Percentiles rank a stretch among this genome's conserved stretches.
phyloP scores from a whole-genome alignment of 2,329 filamentous ascomycete species.

The Ophiosphaerella herpotricha region DNA sequence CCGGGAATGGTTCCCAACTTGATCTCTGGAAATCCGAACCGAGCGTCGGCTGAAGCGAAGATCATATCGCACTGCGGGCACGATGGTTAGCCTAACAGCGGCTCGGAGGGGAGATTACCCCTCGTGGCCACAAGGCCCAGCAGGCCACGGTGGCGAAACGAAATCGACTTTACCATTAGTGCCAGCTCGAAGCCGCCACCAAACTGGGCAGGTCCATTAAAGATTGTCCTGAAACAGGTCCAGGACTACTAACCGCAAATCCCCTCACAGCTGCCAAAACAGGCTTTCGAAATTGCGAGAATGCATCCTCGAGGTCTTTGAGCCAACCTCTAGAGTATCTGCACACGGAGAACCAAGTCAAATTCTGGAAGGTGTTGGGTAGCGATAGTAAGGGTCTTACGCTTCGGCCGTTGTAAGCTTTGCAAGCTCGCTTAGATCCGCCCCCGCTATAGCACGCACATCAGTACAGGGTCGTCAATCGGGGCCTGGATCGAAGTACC shows the following conservation, averaged over 20 bases:
- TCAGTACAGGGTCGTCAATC: slow-evolving; percentile 9
- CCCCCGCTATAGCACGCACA: slow-evolving; percentile 64
- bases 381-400: background rate
- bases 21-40: slow-evolving; percentile 95
- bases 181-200: slow-evolving; percentile 94
- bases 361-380: too few species aligned
- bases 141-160: background rate
- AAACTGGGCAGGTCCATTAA: slow-evolving; percentile 50
- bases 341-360: too few species aligned
- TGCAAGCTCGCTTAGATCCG: slow-evolving; percentile 97
- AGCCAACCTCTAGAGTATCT: slow-evolving; percentile 83
- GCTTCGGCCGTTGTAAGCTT: slow-evolving; percentile 82
- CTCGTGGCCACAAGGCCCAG: background rate
- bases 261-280: slow-evolving; percentile 91
- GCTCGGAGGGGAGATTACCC: background rate
- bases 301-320: slow-evolving; percentile 83
- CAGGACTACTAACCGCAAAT: slow-evolving; percentile 61
- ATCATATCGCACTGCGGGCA: slow-evolving; percentile 67
- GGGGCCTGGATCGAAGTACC: slow-evolving; percentile 56
- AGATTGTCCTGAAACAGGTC: background rate
- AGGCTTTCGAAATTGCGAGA: slow-evolving; percentile 82
- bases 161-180: slow-evolving; percentile 70
- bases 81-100: background rate
- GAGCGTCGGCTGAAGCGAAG: slow-evolving; percentile 82
- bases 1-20: slow-evolving; percentile 91